phyloP scores from a whole-genome alignment of 164 flowering plant genomes.

The Pachysandra terminalis region DNA sequence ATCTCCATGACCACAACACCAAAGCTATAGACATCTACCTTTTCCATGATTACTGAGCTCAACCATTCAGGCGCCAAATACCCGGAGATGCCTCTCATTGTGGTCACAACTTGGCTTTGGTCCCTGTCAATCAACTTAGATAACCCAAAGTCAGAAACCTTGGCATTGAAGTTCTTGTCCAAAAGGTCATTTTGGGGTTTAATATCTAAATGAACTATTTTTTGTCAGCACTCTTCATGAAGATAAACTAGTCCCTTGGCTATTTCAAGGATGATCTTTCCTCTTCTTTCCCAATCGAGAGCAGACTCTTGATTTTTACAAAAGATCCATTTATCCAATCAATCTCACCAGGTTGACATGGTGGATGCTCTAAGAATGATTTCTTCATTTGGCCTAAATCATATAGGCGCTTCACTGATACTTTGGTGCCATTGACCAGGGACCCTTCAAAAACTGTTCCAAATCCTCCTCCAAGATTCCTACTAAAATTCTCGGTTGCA shows the following conservation, averaged over 20 bases:
- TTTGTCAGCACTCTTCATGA: slow-evolving; percentile 18
- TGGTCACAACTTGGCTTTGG: slow-evolving; percentile 23
- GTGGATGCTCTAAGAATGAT: slow-evolving; percentile 17
- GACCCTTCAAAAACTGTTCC: slow-evolving; percentile 24
- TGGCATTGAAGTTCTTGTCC: slow-evolving; percentile 19
- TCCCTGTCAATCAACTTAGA: slow-evolving; percentile 9
- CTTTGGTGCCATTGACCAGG: slow-evolving; percentile 11
- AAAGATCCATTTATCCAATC: slow-evolving; percentile 22
- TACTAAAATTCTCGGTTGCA: slow-evolving; percentile 9
- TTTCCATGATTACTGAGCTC: slow-evolving; percentile 12
- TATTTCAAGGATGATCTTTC: slow-evolving; percentile 12
- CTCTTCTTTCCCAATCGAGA: slow-evolving; percentile 17
- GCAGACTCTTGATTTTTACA: not conserved
- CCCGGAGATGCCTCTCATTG: slow-evolving; percentile 2
- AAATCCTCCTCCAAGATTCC: slow-evolving; percentile 28
- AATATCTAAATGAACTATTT: slow-evolving; percentile 20
- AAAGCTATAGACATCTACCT: slow-evolving; percentile 29
- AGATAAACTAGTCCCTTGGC: slow-evolving; percentile 23
- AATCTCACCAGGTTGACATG: slow-evolving; percentile 19
- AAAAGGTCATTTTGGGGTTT: slow-evolving; percentile 19
- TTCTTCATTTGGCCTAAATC: slow-evolving; percentile 12
- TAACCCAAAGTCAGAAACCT: slow-evolving; percentile 26
- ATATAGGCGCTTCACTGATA: slow-evolving; percentile 20
- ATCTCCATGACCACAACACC: slow-evolving; percentile 26
- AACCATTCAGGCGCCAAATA: slow-evolving; percentile 17